Percentiles rank a stretch among this genome's conserved stretches.
These are phyloP conservation scores for Nitzschia sp. DNA, from an alignment of 108 stramenopile species.

Conservation along the genomic window DNA sequence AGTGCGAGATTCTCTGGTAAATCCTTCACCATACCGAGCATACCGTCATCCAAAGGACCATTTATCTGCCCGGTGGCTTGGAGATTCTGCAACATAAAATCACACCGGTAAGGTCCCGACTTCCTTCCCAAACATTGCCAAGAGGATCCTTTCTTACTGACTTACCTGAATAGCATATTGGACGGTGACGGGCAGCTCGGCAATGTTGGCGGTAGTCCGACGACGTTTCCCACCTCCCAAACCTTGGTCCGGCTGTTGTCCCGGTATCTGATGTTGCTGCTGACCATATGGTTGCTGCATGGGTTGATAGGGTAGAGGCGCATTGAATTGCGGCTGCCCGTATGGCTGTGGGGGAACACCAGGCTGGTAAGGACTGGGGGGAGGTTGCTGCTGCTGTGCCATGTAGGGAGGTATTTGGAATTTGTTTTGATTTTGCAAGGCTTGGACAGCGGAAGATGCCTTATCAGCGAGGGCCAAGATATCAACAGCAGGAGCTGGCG, in stretches of 20 bases:
- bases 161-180: constrained; percentile 73
- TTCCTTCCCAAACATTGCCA: not conserved
- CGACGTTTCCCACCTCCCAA: not conserved
- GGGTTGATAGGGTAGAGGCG: constrained; percentile 4
- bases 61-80: constrained; percentile 72
- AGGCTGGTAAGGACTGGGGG: constrained; percentile 1
- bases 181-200: constrained; percentile 58
- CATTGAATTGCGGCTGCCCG: not conserved
- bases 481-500: constrained; percentile 50
- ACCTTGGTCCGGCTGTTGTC: constrained; percentile 11
- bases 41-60: constrained; percentile 54
- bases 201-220: constrained; percentile 48
- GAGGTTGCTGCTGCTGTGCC: constrained; percentile 5
- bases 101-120: not conserved
- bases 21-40: constrained; percentile 71
- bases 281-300: constrained; percentile 8
- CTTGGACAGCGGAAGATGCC: constrained; percentile 69
- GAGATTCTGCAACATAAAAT: constrained; percentile 47
- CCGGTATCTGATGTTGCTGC: constrained; percentile 8
- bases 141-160: not conserved
- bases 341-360: not conserved
- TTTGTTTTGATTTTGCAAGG: constrained; percentile 34
- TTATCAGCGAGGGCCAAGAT: constrained; percentile 79
- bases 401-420: constrained; percentile 2
- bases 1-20: constrained; percentile 71